Conservation (phyloP, 1,284 basidiomycete genomes). For the Gymnopus androsaceus region DNA sequence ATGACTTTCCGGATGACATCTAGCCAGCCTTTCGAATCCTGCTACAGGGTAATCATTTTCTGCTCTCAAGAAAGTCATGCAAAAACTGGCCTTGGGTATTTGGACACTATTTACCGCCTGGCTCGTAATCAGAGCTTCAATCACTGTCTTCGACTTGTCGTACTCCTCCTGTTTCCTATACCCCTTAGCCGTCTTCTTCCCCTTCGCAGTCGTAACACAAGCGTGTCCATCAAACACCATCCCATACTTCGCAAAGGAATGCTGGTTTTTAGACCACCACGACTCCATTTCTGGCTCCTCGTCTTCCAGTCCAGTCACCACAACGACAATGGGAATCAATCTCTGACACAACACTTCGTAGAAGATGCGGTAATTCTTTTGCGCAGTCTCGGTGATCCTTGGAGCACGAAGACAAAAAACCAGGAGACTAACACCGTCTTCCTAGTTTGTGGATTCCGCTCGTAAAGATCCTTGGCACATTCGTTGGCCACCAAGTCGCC, state of each 20-base stretch:
- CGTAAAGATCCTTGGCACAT: slow-evolving; percentile 36
- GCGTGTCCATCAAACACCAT: slow-evolving; percentile 21
- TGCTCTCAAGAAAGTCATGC: too few species aligned
- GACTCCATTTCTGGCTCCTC: slow-evolving; percentile 28
- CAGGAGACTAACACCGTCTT: slow-evolving; percentile 32
- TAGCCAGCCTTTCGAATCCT: too few species aligned
- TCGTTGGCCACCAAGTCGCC: slow-evolving; percentile 23
- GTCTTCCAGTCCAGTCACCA: slow-evolving; percentile 28
- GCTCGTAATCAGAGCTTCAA: slow-evolving; percentile 18
- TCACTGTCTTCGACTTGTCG: slow-evolving; percentile 23
- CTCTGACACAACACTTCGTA: slow-evolving; percentile 30
- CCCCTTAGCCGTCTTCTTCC: neutral
- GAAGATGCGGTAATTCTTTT: slow-evolving; percentile 33
- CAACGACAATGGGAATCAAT: slow-evolving; percentile 29
- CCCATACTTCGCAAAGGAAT: slow-evolving; percentile 25
- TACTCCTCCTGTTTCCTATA: slow-evolving; percentile 16
- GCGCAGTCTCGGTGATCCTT: slow-evolving; percentile 25
- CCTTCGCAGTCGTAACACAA: slow-evolving; percentile 12
- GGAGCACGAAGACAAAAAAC: slow-evolving; percentile 35
- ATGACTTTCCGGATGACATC: too few species aligned
- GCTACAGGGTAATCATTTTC: too few species aligned
- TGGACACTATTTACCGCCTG: too few species aligned
- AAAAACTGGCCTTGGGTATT: too few species aligned
- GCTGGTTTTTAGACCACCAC: slow-evolving; percentile 34
- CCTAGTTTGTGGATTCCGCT: slow-evolving; percentile 27